phyloP scores from a whole-genome alignment of 2,329 filamentous ascomycete genomes.

The Ophiognomonia clavigignenti-juglandacearum region DNA sequence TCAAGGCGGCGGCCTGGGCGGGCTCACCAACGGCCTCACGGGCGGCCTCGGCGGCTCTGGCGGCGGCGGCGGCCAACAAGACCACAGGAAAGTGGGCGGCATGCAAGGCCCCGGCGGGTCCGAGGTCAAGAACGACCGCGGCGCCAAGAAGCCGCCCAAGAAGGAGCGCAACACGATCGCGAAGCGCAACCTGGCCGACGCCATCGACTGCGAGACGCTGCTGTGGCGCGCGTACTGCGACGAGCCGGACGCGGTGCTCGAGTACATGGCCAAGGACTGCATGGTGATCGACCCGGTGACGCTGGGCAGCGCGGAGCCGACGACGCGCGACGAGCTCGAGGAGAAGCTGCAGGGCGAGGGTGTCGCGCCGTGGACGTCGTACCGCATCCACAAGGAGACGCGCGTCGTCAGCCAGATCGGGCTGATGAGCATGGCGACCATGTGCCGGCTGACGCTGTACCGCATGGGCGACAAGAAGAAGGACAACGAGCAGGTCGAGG shows the following conservation, averaged over 20 bases:
- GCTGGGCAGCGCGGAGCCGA: slow-evolving; percentile 21
- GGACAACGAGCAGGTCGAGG: slow-evolving; percentile 24
- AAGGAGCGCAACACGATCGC: slow-evolving; percentile 31
- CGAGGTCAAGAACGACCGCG: slow-evolving; percentile 17
- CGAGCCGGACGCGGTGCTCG: slow-evolving; percentile 28
- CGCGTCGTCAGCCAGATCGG: slow-evolving; percentile 32
- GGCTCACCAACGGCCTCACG: background rate
- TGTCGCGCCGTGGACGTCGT: slow-evolving; percentile 24
- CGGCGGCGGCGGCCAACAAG: slow-evolving; percentile 8
- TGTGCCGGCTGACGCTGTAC: slow-evolving; percentile 29
- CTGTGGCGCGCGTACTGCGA: slow-evolving; percentile 34
- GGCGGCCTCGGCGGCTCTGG: slow-evolving; percentile 5
- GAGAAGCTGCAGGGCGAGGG: slow-evolving; percentile 24
- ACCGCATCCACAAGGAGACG: slow-evolving; percentile 27
- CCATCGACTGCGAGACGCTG: slow-evolving; percentile 32
- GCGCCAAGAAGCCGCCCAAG: slow-evolving; percentile 20
- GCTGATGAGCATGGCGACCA: slow-evolving; percentile 31
- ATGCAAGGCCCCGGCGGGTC: slow-evolving; percentile 11
- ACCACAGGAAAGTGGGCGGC: slow-evolving; percentile 13
- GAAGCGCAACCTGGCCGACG: slow-evolving; percentile 32
- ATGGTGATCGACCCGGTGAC: slow-evolving; percentile 32
- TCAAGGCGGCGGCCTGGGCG: background rate
- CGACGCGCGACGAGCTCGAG: slow-evolving; percentile 25
- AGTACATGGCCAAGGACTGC: slow-evolving; percentile 34
- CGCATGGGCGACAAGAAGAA: slow-evolving; percentile 19